A percentile compares a stretch with the other conserved stretches of the same genome.
Conservation (phyloP, 768 basidiomycete species). For the Asterophora parasitica region DNA sequence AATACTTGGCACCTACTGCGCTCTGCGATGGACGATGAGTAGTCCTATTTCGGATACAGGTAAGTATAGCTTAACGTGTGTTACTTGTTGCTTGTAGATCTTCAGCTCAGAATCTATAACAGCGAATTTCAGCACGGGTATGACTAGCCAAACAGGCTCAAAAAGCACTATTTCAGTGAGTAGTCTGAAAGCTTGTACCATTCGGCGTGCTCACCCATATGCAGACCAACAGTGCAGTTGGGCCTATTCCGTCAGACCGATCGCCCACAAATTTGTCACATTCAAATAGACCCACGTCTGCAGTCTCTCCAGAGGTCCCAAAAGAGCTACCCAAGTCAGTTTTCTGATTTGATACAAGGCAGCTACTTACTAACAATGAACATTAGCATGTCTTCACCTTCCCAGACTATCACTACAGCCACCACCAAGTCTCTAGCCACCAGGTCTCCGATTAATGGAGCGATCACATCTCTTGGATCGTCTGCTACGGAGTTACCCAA, state of each 20-base stretch:
- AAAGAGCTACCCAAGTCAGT: background rate
- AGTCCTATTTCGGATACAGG: conserved; percentile 3
- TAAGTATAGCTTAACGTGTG: background rate
- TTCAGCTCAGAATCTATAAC: conserved; percentile 2
- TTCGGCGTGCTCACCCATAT: background rate
- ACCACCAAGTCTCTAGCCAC: background rate
- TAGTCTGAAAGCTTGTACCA: background rate
- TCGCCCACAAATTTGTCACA: too few species aligned
- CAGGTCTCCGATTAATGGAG: background rate
- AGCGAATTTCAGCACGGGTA: background rate
- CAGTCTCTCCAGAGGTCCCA: background rate
- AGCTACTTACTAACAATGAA: background rate
- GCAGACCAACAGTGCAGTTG: background rate
- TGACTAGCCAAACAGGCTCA: background rate
- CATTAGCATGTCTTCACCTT: background rate
- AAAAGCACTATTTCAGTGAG: background rate
- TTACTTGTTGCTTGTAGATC: background rate
- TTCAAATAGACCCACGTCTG: background rate
- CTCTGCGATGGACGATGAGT: conserved; percentile 9
- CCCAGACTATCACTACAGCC: background rate
- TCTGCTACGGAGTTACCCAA: background rate
- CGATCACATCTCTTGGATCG: background rate
- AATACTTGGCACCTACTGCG: background rate
- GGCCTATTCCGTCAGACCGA: too few species aligned
- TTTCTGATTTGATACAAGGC: background rate